Percentiles rank a stretch among this genome's conserved stretches.
Conservation (phyloP, 1,139 yeast species). For the Blastobotrys petasosporus region DNA sequence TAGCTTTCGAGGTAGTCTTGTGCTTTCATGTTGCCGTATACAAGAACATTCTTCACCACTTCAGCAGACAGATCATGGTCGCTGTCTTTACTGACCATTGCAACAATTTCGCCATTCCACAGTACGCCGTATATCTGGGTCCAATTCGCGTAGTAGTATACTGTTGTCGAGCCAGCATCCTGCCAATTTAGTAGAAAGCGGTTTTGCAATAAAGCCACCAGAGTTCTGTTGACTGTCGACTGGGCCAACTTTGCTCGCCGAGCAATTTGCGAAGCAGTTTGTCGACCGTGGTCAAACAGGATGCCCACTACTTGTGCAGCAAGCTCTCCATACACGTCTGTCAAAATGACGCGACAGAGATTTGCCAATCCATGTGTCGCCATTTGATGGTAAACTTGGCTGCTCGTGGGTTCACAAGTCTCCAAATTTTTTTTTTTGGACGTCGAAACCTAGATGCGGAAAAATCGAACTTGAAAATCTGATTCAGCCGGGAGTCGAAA, state of each 20-base stretch:
- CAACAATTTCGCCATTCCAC: slow-evolving; percentile 72
- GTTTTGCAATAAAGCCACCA: slow-evolving; percentile 38
- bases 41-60: slow-evolving; percentile 64
- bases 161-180: slow-evolving; percentile 36
- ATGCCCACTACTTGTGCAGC: slow-evolving; percentile 33
- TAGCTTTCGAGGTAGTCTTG: slow-evolving; percentile 48
- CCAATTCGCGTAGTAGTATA: slow-evolving; percentile 57
- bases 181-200: slow-evolving; percentile 38
- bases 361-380: slow-evolving; percentile 25
- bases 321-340: slow-evolving; percentile 35
- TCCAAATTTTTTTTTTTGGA: not conserved
- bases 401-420: not conserved
- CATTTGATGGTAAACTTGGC: not conserved
- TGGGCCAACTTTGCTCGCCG: slow-evolving; percentile 27
- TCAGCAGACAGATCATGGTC: slow-evolving; percentile 46
- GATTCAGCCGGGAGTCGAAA: no score
- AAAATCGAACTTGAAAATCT: no score
- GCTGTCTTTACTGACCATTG: slow-evolving; percentile 45
- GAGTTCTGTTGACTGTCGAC: slow-evolving; percentile 32
- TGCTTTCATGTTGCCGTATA: slow-evolving; percentile 57
- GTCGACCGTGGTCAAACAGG: slow-evolving; percentile 34
- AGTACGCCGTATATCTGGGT: slow-evolving; percentile 58
- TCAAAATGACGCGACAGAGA: slow-evolving; percentile 31
- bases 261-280: slow-evolving; percentile 30
- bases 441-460: no score